phyloP scores from a whole-genome alignment of 768 basidiomycete genomes.

The Lyophyllum shimeji region DNA sequence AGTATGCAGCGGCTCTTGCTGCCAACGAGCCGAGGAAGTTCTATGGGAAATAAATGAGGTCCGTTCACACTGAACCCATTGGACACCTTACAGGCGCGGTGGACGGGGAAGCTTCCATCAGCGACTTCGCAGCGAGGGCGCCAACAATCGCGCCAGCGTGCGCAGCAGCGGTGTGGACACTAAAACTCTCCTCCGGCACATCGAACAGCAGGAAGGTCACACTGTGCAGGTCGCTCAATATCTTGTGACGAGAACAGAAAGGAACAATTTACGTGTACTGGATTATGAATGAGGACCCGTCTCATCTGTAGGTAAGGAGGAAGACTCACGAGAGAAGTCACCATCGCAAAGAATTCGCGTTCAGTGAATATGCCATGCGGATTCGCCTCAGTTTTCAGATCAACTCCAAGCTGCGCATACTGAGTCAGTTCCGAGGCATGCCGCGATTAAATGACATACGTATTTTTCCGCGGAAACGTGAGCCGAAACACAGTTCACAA shows the following conservation, averaged over 20 bases:
- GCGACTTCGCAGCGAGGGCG: slow-evolving; percentile 29
- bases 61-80: not conserved
- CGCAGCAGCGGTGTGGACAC: slow-evolving; percentile 25
- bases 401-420: slow-evolving; percentile 37
- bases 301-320: not conserved
- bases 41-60: not conserved
- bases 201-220: slow-evolving; percentile 27
- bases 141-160: slow-evolving; percentile 30
- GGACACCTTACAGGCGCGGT: slow-evolving; percentile 24
- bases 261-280: slow-evolving; percentile 13
- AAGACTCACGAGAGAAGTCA: slow-evolving; percentile 30
- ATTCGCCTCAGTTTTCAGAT: slow-evolving; percentile 44
- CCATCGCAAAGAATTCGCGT: slow-evolving; percentile 47
- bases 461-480: slow-evolving; percentile 40
- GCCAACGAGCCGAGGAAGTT: slow-evolving; percentile 7
- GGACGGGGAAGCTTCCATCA: slow-evolving; percentile 24
- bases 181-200: slow-evolving; percentile 33
- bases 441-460: slow-evolving; percentile 20
- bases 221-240: slow-evolving; percentile 9
- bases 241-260: no score
- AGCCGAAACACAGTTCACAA: slow-evolving; percentile 42
- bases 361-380: slow-evolving; percentile 44
- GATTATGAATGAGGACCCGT: not conserved
- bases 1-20: slow-evolving; percentile 1
- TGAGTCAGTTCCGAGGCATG: not conserved